Percentiles rank a stretch among this genome's conserved stretches.
These are phyloP conservation scores for Strobilomyces echinocephalus DNA, from an alignment of 768 basidiomycete species.

Conservation along the genomic window DNA sequence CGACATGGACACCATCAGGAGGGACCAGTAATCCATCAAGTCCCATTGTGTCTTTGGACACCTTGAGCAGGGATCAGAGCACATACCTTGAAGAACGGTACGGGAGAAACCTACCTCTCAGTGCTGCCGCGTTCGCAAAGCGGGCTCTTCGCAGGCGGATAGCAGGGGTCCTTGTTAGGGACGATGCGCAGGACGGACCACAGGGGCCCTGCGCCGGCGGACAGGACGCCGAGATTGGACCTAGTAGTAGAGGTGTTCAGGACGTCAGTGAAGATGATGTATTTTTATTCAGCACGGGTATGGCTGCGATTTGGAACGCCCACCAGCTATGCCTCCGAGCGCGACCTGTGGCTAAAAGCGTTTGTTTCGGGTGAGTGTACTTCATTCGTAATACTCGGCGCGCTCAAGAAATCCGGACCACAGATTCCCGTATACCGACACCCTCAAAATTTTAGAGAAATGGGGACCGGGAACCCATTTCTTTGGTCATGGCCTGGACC, in stretches of 20 bases:
- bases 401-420: neutral
- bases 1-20: slow-evolving; percentile 5
- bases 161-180: slow-evolving; percentile 75
- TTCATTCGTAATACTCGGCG: neutral
- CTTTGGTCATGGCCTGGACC: slow-evolving; percentile 72
- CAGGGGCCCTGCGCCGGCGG: slow-evolving; percentile 40
- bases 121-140: slow-evolving; percentile 76
- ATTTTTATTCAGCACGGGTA: slow-evolving; percentile 81
- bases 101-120: slow-evolving; percentile 79
- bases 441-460: slow-evolving; percentile 88
- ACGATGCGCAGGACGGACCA: slow-evolving; percentile 35
- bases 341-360: slow-evolving; percentile 66
- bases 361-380: slow-evolving; percentile 82
- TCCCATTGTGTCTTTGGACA: slow-evolving; percentile 33
- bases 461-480: slow-evolving; percentile 96
- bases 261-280: slow-evolving; percentile 83
- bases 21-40: slow-evolving; percentile 4
- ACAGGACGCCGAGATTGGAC: slow-evolving; percentile 46
- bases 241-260: slow-evolving; percentile 63
- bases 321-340: slow-evolving; percentile 61
- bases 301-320: slow-evolving; percentile 92
- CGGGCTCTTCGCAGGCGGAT: slow-evolving; percentile 82
- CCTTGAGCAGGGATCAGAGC: slow-evolving; percentile 55
- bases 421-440: slow-evolving; percentile 95
- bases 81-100: slow-evolving; percentile 92